These are phyloP conservation scores for Salix dunnii DNA, from an alignment of 345 rosid species.

Conservation along the genomic window DNA sequence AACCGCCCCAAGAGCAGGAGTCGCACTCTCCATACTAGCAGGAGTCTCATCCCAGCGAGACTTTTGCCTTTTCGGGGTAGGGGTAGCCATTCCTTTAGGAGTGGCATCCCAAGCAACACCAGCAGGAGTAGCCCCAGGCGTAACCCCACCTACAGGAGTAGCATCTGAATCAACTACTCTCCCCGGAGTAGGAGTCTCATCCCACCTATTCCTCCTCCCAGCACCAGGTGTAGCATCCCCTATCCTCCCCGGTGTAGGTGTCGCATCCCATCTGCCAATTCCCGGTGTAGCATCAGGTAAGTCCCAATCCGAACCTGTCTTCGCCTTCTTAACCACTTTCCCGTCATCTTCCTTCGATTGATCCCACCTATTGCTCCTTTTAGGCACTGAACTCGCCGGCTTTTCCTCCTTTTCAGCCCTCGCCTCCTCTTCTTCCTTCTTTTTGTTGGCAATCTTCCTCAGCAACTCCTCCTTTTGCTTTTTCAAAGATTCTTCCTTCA, in stretches of 20 bases:
- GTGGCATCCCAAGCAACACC: slow-evolving; percentile 98
- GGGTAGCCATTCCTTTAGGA: slow-evolving; percentile 75
- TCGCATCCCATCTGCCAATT: slow-evolving; percentile 16
- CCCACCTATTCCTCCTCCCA: slow-evolving; percentile 92
- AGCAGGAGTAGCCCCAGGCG: slow-evolving; percentile 93
- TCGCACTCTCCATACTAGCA: slow-evolving; percentile 94
- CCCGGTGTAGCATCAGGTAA: slow-evolving; percentile 54
- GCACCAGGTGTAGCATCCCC: slow-evolving; percentile 96
- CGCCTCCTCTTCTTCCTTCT: slow-evolving; percentile 79
- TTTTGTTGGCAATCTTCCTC: slow-evolving; percentile 58
- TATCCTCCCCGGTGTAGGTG: slow-evolving; percentile 74
- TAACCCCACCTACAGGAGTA: slow-evolving; percentile 72
- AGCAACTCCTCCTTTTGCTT: slow-evolving; percentile 57
- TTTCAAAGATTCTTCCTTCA: slow-evolving; percentile 75
- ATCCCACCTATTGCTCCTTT: slow-evolving; percentile 98
- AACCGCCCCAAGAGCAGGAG: slow-evolving; percentile 84
- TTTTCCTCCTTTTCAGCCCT: slow-evolving; percentile 42
- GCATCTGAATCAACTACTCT: slow-evolving; percentile 83
- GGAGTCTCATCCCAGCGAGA: slow-evolving; percentile 99
- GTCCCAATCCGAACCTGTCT: slow-evolving; percentile 87
- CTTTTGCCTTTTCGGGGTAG: slow-evolving; percentile 87
- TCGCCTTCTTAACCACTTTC: slow-evolving; percentile 56
- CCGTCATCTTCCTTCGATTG: slow-evolving; percentile 63
- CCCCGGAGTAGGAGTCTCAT: slow-evolving; percentile 97
- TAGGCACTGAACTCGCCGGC: slow-evolving; percentile 31